A percentile compares a stretch with the other conserved stretches of the same genome.
Conservation (phyloP, 495 filamentous ascomycete genomes). For the Penicillium antarcticum region DNA sequence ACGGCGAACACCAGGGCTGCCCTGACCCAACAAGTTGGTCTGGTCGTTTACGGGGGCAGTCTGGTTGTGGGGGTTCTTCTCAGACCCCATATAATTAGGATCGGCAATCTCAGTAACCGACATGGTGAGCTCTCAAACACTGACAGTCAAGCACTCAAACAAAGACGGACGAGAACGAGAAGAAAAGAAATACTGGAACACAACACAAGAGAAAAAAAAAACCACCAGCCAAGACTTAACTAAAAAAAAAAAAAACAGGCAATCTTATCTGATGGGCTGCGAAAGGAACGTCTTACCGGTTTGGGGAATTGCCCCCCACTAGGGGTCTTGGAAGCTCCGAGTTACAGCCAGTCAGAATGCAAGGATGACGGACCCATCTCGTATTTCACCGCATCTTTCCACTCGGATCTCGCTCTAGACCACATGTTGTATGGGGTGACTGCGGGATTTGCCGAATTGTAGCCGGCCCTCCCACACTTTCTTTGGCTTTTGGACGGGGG, state of each 20-base stretch:
- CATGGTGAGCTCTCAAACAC: not conserved
- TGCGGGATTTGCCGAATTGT: too few species aligned
- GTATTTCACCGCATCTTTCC: too few species aligned
- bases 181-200: not conserved
- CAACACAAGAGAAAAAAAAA: not conserved
- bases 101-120: not conserved
- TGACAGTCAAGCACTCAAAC: not conserved
- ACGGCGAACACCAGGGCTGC: constrained; percentile 41
- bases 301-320: too few species aligned
- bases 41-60: not conserved
- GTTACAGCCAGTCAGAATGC: too few species aligned
- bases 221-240: not conserved
- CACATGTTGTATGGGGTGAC: too few species aligned
- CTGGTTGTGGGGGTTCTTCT: constrained; percentile 1
- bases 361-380: too few species aligned
- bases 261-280: constrained; percentile 5
- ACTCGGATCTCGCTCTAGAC: too few species aligned
- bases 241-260: not conserved
- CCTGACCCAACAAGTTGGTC: constrained; percentile 10
- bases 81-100: not conserved
- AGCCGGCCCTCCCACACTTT: too few species aligned
- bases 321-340: too few species aligned
- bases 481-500: too few species aligned
- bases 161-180: not conserved
- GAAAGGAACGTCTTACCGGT: too few species aligned